Percentiles rank a stretch among this genome's conserved stretches.
These are phyloP conservation scores for Podospora bellae-mahoneyi DNA, from an alignment of 495 filamentous ascomycete species.

Conservation along the genomic window DNA sequence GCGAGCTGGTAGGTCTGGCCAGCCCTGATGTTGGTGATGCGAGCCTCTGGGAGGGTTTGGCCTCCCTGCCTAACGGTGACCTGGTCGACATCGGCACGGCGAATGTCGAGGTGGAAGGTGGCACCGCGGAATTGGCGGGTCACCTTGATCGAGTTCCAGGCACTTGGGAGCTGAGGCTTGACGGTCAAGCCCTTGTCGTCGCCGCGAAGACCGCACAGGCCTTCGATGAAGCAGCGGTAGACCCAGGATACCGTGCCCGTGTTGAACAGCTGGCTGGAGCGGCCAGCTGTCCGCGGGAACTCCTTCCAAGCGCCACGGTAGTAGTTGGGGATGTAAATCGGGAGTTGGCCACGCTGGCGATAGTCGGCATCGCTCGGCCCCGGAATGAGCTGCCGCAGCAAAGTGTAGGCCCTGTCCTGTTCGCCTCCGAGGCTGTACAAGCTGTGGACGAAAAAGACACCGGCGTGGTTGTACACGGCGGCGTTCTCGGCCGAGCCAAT, in stretches of 20 bases:
- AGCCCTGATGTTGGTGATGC: slow-evolving; percentile 37
- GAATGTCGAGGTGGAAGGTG: slow-evolving; percentile 47
- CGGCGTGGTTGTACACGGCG: slow-evolving; percentile 56
- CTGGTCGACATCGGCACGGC: slow-evolving; percentile 41
- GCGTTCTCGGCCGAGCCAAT: slow-evolving; percentile 56
- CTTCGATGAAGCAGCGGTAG: slow-evolving; percentile 54
- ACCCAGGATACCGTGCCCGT: slow-evolving; percentile 56
- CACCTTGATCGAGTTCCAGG: slow-evolving; percentile 49
- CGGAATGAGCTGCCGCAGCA: slow-evolving; percentile 51
- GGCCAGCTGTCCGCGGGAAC: slow-evolving; percentile 52
- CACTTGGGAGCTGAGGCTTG: slow-evolving; percentile 48
- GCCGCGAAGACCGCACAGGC: slow-evolving; percentile 51
- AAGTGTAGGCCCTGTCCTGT: slow-evolving; percentile 47
- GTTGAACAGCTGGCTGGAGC: slow-evolving; percentile 56
- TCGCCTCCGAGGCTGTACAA: slow-evolving; percentile 49
- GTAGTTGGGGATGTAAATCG: slow-evolving; percentile 56
- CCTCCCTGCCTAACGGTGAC: slow-evolving; percentile 39
- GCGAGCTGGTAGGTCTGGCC: slow-evolving; percentile 43
- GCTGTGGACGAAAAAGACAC: slow-evolving; percentile 50
- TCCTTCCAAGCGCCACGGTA: slow-evolving; percentile 51
- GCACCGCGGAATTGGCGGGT: slow-evolving; percentile 50
- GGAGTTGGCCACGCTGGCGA: slow-evolving; percentile 51
- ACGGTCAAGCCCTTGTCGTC: slow-evolving; percentile 45
- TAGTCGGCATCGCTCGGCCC: slow-evolving; percentile 52
- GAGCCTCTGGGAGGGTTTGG: slow-evolving; percentile 35